Base-by-base conservation (phyloP, 495 filamentous ascomycete species). In the Mytilinidion resinicola region DNA sequence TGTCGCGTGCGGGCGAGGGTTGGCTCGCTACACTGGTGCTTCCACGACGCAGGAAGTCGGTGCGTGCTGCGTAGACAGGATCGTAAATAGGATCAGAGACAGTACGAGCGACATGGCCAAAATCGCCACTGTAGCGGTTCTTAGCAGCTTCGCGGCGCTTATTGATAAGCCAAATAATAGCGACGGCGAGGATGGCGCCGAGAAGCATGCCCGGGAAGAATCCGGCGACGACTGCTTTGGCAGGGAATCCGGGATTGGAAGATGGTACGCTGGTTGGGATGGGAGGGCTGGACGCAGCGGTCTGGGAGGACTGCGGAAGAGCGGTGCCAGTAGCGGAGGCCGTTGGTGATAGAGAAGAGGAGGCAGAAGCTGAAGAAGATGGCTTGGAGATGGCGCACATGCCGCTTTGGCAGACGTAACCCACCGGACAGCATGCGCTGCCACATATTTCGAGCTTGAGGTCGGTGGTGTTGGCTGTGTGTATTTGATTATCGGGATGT, bases 341-440 rank as follows among this genome's bases (percentile, higher is more conserved):
- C 4, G 62, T 62, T 0, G 57, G 43, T 12, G 67, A 59, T 11
- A 50, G 0, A 9, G 58, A n/a, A 60, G 69, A 37, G 62, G 67
- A 48, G 54, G 43, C 51, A 55, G 12, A 51, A 54, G 39, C 50
- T 51, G 12, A 44, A 17, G 34, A 15, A 12, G 51, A 37, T 35
- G 56, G 34, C 8, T 64, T 62, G n/a, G 75, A 62, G n/a, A 70
- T 52, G 37, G 69, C 20, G 35, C 78, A 72, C 30, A 59, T 71
- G 51, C 73, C 67, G 21, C 72, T 71, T 21, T 73, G 68, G 73
- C 91, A 96, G 14, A 71, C 77, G 67, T 88, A 95, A 17, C 90
- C 91, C 64, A 87, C 83, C 0, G 91, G 91, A 70, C 85, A 89
- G 72, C 89, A 95, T 9, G 69, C 72, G 9, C 69, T 39, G 2